A percentile compares a stretch with the other conserved stretches of the same genome.
These are phyloP conservation scores for Parathielavia hyrcaniae DNA, from an alignment of 495 filamentous ascomycete genomes.

Conservation along the genomic window DNA sequence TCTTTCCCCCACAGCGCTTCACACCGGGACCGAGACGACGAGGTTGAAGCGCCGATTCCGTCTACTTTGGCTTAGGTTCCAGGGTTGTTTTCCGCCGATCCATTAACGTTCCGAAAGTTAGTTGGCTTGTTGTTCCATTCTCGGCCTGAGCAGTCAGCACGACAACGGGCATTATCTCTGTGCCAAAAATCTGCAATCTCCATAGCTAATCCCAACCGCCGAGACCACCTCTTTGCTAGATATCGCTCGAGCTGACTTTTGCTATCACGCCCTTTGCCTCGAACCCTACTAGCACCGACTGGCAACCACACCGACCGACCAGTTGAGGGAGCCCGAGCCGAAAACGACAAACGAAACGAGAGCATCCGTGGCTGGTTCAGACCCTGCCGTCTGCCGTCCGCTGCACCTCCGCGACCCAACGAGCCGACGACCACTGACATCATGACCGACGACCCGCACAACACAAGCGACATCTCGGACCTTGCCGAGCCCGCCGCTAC, in stretches of 20 bases:
- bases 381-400: slow-evolving; percentile 6
- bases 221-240: slow-evolving; percentile 4
- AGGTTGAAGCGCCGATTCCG: slow-evolving; percentile 7
- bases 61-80: no score
- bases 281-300: not conserved
- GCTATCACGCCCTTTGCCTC: not conserved
- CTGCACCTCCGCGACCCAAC: slow-evolving; percentile 2
- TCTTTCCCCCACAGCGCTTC: slow-evolving; percentile 3
- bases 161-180: slow-evolving; percentile 14
- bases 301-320: not conserved
- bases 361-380: not conserved
- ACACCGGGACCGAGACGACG: not conserved
- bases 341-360: not conserved
- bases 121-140: slow-evolving; percentile 1
- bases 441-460: slow-evolving; percentile 36
- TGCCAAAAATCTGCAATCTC: slow-evolving; percentile 13
- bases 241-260: slow-evolving; percentile 2
- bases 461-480: slow-evolving; percentile 32
- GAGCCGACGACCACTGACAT: slow-evolving; percentile 23
- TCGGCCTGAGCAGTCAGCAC: slow-evolving; percentile 11
- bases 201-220: slow-evolving; percentile 11
- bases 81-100: no score
- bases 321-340: no score
- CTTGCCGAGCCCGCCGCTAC: slow-evolving; percentile 20
- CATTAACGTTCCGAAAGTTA: no score